A percentile compares a stretch with the other conserved stretches of the same genome.
These are phyloP conservation scores for Trypanosoma congolense DNA, from an alignment of 208 protist species.

Conservation along the genomic window DNA sequence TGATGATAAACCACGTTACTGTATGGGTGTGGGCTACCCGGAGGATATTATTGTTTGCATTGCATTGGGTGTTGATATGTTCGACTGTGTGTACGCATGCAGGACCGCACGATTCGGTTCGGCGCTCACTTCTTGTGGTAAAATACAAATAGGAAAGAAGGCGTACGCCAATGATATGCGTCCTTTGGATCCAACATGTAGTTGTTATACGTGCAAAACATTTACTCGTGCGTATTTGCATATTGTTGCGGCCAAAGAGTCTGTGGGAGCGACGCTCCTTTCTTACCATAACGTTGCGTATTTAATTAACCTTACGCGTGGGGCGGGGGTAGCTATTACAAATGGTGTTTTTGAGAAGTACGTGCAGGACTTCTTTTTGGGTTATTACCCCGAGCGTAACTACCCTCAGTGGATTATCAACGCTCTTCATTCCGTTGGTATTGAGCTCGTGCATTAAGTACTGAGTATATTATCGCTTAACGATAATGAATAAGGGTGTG, in stretches of 20 bases:
- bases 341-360: constrained; percentile 76
- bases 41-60: constrained; percentile 98
- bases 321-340: constrained; percentile 80
- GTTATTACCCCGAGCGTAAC: constrained; percentile 74
- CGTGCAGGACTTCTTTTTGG: constrained; percentile 83
- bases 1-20: constrained; percentile 94
- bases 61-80: constrained; percentile 99
- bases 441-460: constrained; percentile 44
- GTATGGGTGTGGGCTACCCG: constrained; percentile 99
- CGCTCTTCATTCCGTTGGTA: constrained; percentile 73
- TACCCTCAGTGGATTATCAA: constrained; percentile 89
- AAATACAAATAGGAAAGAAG: constrained; percentile 73
- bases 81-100: constrained; percentile 99
- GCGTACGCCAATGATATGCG: constrained; percentile 67
- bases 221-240: constrained; percentile 94
- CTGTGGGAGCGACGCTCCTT: constrained; percentile 89
- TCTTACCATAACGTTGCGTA: constrained; percentile 98
- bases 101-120: constrained; percentile 96
- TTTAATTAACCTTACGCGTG: constrained; percentile 90
- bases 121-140: constrained; percentile 84
- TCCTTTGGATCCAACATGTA: constrained; percentile 85
- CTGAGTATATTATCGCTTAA: neutral
- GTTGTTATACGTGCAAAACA: constrained; percentile 88
- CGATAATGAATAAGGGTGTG: constrained; percentile 7
- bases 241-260: constrained; percentile 84